Percentiles rank a stretch among this genome's conserved stretches.
Conservation (phyloP, 495 filamentous ascomycete species). For the Aspergillus sparsus region DNA sequence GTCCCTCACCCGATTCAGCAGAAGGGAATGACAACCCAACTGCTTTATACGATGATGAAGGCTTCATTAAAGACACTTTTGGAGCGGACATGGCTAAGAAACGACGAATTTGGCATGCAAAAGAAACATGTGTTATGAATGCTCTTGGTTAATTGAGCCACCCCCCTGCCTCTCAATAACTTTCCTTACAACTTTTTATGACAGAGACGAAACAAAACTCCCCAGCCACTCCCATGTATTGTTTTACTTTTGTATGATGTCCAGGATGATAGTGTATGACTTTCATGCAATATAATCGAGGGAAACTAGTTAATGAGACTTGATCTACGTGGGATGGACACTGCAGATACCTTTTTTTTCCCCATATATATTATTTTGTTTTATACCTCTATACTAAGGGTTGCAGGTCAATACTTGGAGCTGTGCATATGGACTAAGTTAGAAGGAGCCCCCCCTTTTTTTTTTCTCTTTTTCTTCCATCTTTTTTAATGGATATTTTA, state of each 20-base stretch:
- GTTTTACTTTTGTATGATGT: no score
- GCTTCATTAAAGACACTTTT: conserved; percentile 53
- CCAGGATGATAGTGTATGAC: no score
- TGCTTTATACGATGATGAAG: conserved; percentile 38
- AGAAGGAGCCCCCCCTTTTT: neutral
- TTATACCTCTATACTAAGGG: neutral
- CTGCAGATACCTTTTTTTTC: no score
- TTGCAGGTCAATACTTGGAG: conserved; percentile 9
- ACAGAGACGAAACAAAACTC: no score
- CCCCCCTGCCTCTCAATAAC: neutral
- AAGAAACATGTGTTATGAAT: conserved; percentile 62
- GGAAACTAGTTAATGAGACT: no score
- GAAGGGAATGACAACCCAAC: conserved; percentile 19
- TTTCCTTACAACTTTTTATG: no score
- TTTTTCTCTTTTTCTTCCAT: neutral
- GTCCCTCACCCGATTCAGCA: conserved; percentile 20
- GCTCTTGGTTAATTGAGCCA: conserved; percentile 42
- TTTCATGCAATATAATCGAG: no score
- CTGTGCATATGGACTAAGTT: conserved; percentile 9
- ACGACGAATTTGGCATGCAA: conserved; percentile 72
- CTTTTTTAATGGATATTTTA: neutral
- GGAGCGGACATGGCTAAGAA: conserved; percentile 59
- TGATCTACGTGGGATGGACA: no score
- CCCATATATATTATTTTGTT: neutral
- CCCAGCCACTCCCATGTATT: no score